Evolutionary conservation across 306 rosid species (phyloP).

Genomic region (Gleditsia sinensis): DNA sequence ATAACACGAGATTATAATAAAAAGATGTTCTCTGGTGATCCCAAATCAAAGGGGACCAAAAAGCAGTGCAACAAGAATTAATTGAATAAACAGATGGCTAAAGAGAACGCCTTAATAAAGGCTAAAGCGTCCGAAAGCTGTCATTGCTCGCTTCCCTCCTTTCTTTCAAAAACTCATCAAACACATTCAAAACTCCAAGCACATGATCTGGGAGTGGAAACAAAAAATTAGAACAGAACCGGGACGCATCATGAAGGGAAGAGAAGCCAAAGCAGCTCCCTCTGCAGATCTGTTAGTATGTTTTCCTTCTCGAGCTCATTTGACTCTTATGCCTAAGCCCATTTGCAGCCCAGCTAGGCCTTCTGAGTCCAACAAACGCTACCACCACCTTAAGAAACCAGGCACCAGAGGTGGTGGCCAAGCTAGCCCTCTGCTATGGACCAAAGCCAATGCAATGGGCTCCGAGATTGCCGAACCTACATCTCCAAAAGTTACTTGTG

Average conservation of each 20-base stretch:
- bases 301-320: conserved; percentile 79
- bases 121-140: conserved; percentile 60
- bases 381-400: conserved; percentile 42
- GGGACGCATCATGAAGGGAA: conserved; percentile 41
- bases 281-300: conserved; percentile 83
- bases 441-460: conserved; percentile 61
- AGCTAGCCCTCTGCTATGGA: conserved; percentile 70
- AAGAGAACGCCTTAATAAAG: conserved; percentile 44
- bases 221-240: background rate
- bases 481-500: conserved; percentile 90
- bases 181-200: background rate
- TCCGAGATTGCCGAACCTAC: conserved; percentile 70
- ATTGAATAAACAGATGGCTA: conserved; percentile 33
- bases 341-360: conserved; percentile 82
- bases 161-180: conserved; percentile 53
- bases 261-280: conserved; percentile 60
- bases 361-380: conserved; percentile 49
- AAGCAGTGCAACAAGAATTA: conserved; percentile 41
- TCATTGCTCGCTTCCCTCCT: conserved; percentile 43
- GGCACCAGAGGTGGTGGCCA: conserved; percentile 42
- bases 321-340: conserved; percentile 69
- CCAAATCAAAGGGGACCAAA: conserved; percentile 46
- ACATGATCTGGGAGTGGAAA: conserved; percentile 31
- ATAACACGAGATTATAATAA: conserved; percentile 5
- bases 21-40: conserved; percentile 50